Percentiles rank a stretch among this genome's conserved stretches.
phyloP scores from a whole-genome alignment of 345 rosid genomes.

The Mangifera indica region DNA sequence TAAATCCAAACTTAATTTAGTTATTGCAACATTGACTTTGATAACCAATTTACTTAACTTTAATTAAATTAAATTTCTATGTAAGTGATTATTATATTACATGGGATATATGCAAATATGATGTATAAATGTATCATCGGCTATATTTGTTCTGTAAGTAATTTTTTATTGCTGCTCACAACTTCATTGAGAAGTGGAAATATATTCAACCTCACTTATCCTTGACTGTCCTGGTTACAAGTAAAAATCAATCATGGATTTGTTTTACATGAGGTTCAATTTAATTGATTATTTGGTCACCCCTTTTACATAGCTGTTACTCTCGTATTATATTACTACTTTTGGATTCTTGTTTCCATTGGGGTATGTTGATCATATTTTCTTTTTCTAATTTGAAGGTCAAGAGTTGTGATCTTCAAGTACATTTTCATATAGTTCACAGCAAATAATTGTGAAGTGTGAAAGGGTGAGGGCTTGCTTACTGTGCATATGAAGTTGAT shows the following conservation, averaged over 20 bases:
- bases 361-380: not conserved
- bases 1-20: too few relatives aligned
- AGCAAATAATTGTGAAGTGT: slow-evolving; percentile 27
- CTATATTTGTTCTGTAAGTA: slow-evolving; percentile 21
- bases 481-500: too few relatives aligned
- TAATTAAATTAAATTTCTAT: too few relatives aligned
- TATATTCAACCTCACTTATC: slow-evolving; percentile 29
- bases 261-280: slow-evolving; percentile 36
- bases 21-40: too few relatives aligned
- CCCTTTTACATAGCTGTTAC: not conserved
- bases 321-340: not conserved
- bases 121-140: too few relatives aligned
- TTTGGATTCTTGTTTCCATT: not conserved
- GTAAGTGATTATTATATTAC: too few relatives aligned
- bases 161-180: slow-evolving; percentile 46
- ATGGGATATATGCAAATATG: too few relatives aligned
- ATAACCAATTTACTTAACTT: too few relatives aligned
- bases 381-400: slow-evolving; percentile 39
- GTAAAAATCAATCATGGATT: slow-evolving; percentile 30
- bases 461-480: too few relatives aligned
- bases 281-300: not conserved
- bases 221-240: slow-evolving; percentile 61
- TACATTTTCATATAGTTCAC: slow-evolving; percentile 66
- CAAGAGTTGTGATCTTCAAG: slow-evolving; percentile 34
- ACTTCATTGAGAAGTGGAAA: slow-evolving; percentile 60